Percentiles rank a stretch among this genome's conserved stretches.
Evolutionary conservation across 176 grass and related monocot genomes (phyloP).

Genomic region (Raddia distichophylla): DNA sequence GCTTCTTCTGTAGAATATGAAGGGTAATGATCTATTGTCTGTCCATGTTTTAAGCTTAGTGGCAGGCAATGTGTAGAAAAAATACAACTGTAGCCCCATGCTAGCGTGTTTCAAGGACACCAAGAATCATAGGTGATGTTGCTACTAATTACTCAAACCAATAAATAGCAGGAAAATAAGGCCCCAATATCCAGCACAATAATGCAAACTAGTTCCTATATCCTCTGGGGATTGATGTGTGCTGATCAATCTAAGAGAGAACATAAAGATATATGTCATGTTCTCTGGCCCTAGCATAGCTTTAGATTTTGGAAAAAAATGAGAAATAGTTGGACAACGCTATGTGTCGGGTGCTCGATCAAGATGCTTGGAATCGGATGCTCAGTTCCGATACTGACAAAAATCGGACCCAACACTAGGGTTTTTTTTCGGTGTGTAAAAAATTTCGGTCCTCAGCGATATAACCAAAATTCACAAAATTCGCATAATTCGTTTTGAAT

Average conservation of each 20-base stretch:
- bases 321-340: background rate
- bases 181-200: background rate
- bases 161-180: background rate
- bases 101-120: conserved; percentile 1
- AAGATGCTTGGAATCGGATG: too few species aligned
- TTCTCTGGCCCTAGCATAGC: background rate
- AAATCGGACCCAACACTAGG: too few species aligned
- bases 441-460: too few species aligned
- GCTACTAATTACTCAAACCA: background rate
- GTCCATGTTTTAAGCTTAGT: conserved; percentile 1
- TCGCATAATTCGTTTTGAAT: too few species aligned
- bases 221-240: background rate
- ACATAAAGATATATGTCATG: background rate
- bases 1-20: conserved; percentile 7
- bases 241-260: background rate
- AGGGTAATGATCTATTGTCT: background rate
- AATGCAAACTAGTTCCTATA: background rate
- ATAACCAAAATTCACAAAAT: too few species aligned
- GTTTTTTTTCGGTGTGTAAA: too few species aligned
- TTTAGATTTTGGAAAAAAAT: background rate
- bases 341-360: too few species aligned
- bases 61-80: background rate
- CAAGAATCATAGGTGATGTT: background rate
- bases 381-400: too few species aligned
- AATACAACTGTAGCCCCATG: background rate